Base-by-base conservation (phyloP, 164 flowering plant species). In the Nelumbo lutea region DNA sequence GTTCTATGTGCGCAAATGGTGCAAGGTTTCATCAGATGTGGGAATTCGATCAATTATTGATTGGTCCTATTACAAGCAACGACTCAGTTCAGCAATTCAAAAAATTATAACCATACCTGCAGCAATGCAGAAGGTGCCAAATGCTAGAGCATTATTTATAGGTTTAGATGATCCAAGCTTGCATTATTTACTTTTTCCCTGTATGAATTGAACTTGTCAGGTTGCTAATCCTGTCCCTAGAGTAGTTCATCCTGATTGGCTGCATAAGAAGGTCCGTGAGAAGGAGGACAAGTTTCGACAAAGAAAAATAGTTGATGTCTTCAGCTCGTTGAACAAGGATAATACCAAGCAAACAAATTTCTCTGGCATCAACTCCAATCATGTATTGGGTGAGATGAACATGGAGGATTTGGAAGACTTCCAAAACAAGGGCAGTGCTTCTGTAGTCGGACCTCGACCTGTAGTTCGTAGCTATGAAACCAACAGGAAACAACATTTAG, bases 61-160 rank as follows among this genome's bases (percentile, higher is more conserved):
- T 80, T 96, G 99, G 99, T 96, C 96, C 39, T 96, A 96, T 76
- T 96, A 96, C 84, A 93, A 86, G 83, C 98, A 91, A 74, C 89
- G 99, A 42, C 95, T 96, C 64, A 78, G 95, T 84, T 96, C 99
- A 40, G 83, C 98, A 51, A 88, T 96, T 74, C 99, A 96, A 69
- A 96, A 96, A 75, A 93, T 90, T 73, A 81, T 96, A 62, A 96
- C 99, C 57, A 96, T 96, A 77, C 99, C 99, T 70, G 99, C 99
- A 68, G 99, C 99, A 64, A 96, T 96, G 99, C 99, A 93, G 71
- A 96, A 96, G 99, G 99, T 96, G 62, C 15, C 27, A 8, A 51
- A 68, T 60, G 50, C 55, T 70, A 62, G 39, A 57, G 62, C n/a
- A 11, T 67, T 41, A 48, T 56, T 9, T 56, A 45, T 64, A 0